Conservation (phyloP, 2,329 filamentous ascomycete species). For the Aquanectria penicillioides region DNA sequence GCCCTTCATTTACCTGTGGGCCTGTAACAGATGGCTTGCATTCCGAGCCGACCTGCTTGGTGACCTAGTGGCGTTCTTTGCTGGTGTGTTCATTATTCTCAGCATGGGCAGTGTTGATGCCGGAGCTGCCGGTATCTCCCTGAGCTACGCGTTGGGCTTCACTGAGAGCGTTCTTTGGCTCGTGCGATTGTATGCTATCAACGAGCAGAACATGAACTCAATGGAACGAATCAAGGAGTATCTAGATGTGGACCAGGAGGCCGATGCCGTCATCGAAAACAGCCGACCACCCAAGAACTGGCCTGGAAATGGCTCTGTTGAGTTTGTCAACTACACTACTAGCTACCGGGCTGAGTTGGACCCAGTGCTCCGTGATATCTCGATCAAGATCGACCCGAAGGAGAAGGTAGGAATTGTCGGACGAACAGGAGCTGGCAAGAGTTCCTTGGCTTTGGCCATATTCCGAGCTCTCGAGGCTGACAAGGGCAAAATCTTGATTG, state of each 20-base stretch:
- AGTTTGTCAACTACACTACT: slow-evolving; percentile 90
- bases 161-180: slow-evolving; percentile 98
- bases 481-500: slow-evolving; percentile 87
- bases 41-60: slow-evolving; percentile 92
- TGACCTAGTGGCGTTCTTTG: slow-evolving; percentile 91
- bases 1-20: slow-evolving; percentile 97
- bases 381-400: slow-evolving; percentile 83
- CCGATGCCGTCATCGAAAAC: slow-evolving; percentile 78
- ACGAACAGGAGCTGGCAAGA: slow-evolving; percentile 95
- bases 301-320: slow-evolving; percentile 86
- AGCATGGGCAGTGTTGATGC: slow-evolving; percentile 87
- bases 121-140: slow-evolving; percentile 89
- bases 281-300: slow-evolving; percentile 82
- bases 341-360: slow-evolving; percentile 89
- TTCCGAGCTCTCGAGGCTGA: slow-evolving; percentile 96
- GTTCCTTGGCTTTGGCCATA: slow-evolving; percentile 89
- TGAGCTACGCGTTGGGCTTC: slow-evolving; percentile 96
- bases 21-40: slow-evolving; percentile 94
- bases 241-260: slow-evolving; percentile 94
- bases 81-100: slow-evolving; percentile 88
- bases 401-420: slow-evolving; percentile 98
- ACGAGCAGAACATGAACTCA: slow-evolving; percentile 99
- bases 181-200: slow-evolving; percentile 90
- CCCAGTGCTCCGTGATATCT: slow-evolving; percentile 83
- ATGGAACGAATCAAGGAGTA: slow-evolving; percentile 98